Percentiles rank a stretch among this genome's conserved stretches.
Evolutionary conservation across 345 rosid genomes (phyloP).

Genomic region (Citropsis articulata): DNA sequence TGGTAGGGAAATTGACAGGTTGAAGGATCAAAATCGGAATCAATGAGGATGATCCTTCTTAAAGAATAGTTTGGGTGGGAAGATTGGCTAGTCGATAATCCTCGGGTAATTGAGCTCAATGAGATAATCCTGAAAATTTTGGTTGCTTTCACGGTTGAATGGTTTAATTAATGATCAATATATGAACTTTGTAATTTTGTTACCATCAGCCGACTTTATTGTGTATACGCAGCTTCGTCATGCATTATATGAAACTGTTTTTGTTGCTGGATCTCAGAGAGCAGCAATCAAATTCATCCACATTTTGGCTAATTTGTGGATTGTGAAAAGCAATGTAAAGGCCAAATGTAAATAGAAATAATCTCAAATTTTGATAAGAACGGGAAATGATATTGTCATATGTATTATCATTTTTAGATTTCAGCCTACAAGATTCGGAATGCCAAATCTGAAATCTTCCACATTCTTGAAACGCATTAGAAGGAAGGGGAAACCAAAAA

Average conservation of each 20-base stretch:
- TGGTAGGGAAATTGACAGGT: conserved; percentile 73
- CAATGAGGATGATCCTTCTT: conserved; percentile 29
- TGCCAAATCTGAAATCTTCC: neutral
- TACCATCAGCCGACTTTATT: neutral
- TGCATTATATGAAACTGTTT: neutral
- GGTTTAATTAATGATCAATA: neutral
- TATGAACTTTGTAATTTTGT: neutral
- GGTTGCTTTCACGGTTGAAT: neutral
- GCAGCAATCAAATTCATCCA: neutral
- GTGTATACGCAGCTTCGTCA: neutral
- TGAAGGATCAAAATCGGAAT: conserved; percentile 58
- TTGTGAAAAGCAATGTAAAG: neutral
- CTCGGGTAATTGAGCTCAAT: neutral
- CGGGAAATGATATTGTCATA: neutral
- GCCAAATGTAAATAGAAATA: neutral
- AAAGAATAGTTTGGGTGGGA: neutral
- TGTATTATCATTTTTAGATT: neutral
- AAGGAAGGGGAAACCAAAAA: no score
- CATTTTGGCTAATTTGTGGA: neutral
- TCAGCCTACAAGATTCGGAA: neutral
- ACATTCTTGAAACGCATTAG: neutral
- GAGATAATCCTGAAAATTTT: neutral
- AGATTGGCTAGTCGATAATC: neutral
- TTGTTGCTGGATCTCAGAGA: neutral
- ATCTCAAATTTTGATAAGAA: neutral